Evolutionary conservation across 1,284 basidiomycete genomes (phyloP), one percentile per base, ranked within the genome.

Genomic region (Ceratobasidium sp.): DNA sequence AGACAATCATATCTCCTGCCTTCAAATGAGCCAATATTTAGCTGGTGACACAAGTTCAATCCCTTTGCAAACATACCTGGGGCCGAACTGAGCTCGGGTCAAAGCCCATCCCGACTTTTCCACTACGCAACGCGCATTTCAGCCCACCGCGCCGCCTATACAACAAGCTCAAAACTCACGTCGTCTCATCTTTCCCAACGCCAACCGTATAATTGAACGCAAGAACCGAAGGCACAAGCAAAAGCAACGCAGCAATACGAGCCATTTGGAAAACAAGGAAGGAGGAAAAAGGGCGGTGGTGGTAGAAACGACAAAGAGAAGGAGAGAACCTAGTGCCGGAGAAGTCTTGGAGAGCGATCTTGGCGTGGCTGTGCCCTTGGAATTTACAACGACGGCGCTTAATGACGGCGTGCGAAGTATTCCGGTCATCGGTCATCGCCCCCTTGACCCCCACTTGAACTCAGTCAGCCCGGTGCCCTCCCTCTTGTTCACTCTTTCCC

Each of bases 111-210:
- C 66, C 66, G 35, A 70, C 52, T 41, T 70, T 54, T 26, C 66
- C 66, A 55, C 66, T 70, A 46, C 35, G 30, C 16, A 8, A 35
- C 35, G 11, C 35, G 11, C 6, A 46, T 13, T 18, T 58, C 16
- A 58, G 54, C 54, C 47, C 35, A 35, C 28, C 43, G 41, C 52
- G 28, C 26, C 26, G n/a, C 8, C 41, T 28, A 43, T 7, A 47
- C 54, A 58, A 26, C 8, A 9, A 18, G 6, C 11, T 43, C 28
- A 18, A n/a, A 58, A 49, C 66, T 58, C 32, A 70, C 66, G 66
- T 70, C 47, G 66, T 70, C 44, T 70, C 66, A 57, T 70, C 66
- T 28, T 70, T 70, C 23, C 66, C 66, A 47, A 70, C 66, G 4
- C 66, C 66, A 44, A 70, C 44, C 14, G 55, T 58, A 70, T 70